Percentiles rank a stretch among this genome's conserved stretches.
Evolutionary conservation across 805 yeast genomes (phyloP).

Genomic region (Geotrichum ghanense): DNA sequence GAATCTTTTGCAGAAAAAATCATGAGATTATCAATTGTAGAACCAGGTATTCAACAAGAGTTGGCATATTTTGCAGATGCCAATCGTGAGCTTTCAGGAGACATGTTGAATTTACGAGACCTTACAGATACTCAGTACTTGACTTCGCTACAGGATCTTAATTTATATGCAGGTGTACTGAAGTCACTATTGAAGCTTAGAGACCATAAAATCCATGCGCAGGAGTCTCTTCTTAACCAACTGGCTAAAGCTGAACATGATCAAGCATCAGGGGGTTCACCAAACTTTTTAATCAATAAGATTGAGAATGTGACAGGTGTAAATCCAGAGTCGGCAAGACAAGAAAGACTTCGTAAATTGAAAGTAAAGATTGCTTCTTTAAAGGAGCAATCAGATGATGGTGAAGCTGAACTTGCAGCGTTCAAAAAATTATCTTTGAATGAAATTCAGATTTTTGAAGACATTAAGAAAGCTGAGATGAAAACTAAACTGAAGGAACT

Average conservation of each 20-base stretch:
- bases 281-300: constrained; percentile 43
- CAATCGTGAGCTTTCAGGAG: constrained; percentile 32
- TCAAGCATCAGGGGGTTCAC: constrained; percentile 41
- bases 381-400: constrained; percentile 37
- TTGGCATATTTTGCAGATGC: constrained; percentile 38
- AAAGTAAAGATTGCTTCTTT: constrained; percentile 39
- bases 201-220: constrained; percentile 84
- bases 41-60: constrained; percentile 30
- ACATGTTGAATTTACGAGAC: constrained; percentile 33
- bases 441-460: constrained; percentile 61
- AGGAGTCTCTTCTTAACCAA: constrained; percentile 76
- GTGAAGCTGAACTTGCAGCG: constrained; percentile 38
- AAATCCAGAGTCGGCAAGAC: constrained; percentile 44
- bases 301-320: constrained; percentile 54
- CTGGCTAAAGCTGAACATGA: constrained; percentile 61
- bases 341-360: constrained; percentile 40
- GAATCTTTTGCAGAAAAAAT: constrained; percentile 61
- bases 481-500: constrained; percentile 57
- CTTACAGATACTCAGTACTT: constrained; percentile 69
- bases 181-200: constrained; percentile 66
- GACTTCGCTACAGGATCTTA: constrained; percentile 74
- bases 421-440: constrained; percentile 46
- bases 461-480: constrained; percentile 67
- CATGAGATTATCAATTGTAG: constrained; percentile 50
- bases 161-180: constrained; percentile 60